These are phyloP conservation scores for Plasmodium berghei DNA, from an alignment of 169 alveolate genomes.

Conservation along the genomic window DNA sequence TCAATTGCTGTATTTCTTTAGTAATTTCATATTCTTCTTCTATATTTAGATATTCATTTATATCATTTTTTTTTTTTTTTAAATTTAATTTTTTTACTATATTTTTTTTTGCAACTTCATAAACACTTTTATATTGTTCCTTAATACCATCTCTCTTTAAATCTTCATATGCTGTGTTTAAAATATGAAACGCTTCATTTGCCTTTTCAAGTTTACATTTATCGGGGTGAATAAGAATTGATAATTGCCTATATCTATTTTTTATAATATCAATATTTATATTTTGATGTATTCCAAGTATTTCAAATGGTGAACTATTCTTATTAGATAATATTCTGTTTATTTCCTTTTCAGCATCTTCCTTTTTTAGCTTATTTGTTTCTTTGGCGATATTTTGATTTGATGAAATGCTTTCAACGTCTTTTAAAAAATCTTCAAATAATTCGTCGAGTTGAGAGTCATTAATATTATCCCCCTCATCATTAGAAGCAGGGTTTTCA, in stretches of 20 bases:
- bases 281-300: slow-evolving; percentile 55
- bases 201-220: slow-evolving; percentile 91
- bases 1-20: slow-evolving; percentile 82
- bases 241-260: slow-evolving; percentile 81
- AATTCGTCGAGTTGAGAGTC: slow-evolving; percentile 48
- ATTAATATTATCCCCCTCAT: background rate
- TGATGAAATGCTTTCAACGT: slow-evolving; percentile 51
- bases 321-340: slow-evolving; percentile 57
- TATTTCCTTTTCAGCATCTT: slow-evolving; percentile 67
- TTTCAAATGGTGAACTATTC: slow-evolving; percentile 67
- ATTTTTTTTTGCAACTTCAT: slow-evolving; percentile 85
- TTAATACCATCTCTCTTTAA: slow-evolving; percentile 85
- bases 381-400: slow-evolving; percentile 8
- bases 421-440: slow-evolving; percentile 60
- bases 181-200: slow-evolving; percentile 91
- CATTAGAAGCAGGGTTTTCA: background rate
- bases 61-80: slow-evolving; percentile 80
- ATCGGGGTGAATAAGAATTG: slow-evolving; percentile 93
- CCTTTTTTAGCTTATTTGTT: slow-evolving; percentile 37
- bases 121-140: slow-evolving; percentile 86
- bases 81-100: slow-evolving; percentile 82
- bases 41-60: slow-evolving; percentile 63
- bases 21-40: slow-evolving; percentile 66
- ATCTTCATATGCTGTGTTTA: slow-evolving; percentile 88
- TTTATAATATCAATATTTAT: slow-evolving; percentile 76